Evolutionary conservation across 169 alveolate species (phyloP), one percentile per base, ranked within the genome.

Genomic region (Plasmodium vinckei): DNA sequence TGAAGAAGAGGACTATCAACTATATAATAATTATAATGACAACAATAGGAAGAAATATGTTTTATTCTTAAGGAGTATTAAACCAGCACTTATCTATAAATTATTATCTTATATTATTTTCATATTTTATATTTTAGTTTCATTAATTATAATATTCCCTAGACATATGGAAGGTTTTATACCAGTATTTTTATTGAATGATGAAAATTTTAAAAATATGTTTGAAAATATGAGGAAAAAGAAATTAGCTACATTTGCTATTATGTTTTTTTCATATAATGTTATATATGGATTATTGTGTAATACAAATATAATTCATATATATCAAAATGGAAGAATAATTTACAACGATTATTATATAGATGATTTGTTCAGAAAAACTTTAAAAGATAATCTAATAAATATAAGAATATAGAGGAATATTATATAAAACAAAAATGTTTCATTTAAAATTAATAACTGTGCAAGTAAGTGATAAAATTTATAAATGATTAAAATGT

Each of bases 401-500:
- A 53, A 44, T 13, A 57, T 75, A 33, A 23, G 44, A 25, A 42
- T 42, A 42, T 75, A 63, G 47, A 56, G 39, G 25, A 21, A 15
- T 1, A 63, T 27, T 33, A 39, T 27, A 2, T 49, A 15, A 44
- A 12, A 9, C 25, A 49, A 25, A 59, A 25, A 25, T 15, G 25
- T 17, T 15, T 19, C 19, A 73, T 21, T 69, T 25, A 44, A n/a
- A 21, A 19, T 15, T 15, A 47, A 23, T 39, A 23, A 15, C 4
- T 44, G 9, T 68, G 15, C 72, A 23, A 46, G 21, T 68, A 46
- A 47, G 25, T 68, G 77, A 21, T 67, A 10, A 73, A 75, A 49
- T 75, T 75, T 75, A 75, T 75, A 75, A 75, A 51, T 75, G 88
- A 75, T 49, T 17, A 75, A 75, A 75, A 49, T 75, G 88, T 75